These are phyloP conservation scores for Sophora flavescens DNA, from an alignment of 306 rosid species.

Conservation along the genomic window DNA sequence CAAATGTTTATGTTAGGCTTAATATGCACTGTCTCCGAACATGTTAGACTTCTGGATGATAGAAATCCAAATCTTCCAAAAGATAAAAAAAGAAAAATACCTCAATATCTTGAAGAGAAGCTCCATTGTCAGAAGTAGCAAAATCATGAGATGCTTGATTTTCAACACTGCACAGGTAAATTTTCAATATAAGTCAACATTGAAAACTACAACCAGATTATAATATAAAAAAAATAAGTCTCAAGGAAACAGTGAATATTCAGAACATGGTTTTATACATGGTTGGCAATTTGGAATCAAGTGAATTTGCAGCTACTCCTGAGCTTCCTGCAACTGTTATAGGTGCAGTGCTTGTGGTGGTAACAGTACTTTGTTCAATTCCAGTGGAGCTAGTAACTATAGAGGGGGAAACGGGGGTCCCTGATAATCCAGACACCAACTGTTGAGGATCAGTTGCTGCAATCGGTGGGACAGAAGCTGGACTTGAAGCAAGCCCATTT, in stretches of 20 bases:
- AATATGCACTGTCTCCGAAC: conserved; percentile 16
- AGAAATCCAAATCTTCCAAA: conserved; percentile 28
- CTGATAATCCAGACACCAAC: conserved; percentile 60
- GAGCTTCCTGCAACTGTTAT: conserved; percentile 60
- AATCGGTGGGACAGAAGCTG: conserved; percentile 79
- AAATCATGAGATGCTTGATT: conserved; percentile 70
- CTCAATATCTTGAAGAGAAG: conserved; percentile 79
- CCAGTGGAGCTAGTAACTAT: conserved; percentile 54
- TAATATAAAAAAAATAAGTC: conserved; percentile 1
- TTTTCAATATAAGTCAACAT: conserved; percentile 42
- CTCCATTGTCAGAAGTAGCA: conserved; percentile 57
- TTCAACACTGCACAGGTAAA: conserved; percentile 58
- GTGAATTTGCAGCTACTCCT: conserved; percentile 60
- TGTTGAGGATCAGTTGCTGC: conserved; percentile 66
- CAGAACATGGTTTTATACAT: conserved; percentile 57
- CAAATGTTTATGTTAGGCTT: conserved; percentile 5
- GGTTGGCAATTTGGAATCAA: conserved; percentile 57
- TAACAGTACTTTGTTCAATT: conserved; percentile 59
- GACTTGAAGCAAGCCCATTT: conserved; percentile 71
- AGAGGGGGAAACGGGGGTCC: conserved; percentile 56
- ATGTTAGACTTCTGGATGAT: conserved; percentile 20
- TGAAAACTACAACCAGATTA: conserved; percentile 43
- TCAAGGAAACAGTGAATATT: conserved; percentile 28
- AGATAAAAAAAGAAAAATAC: conserved; percentile 49
- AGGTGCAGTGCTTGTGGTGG: conserved; percentile 52